These are phyloP conservation scores for Kwoniella bestiolae DNA, from an alignment of 768 basidiomycete species.

Conservation along the genomic window DNA sequence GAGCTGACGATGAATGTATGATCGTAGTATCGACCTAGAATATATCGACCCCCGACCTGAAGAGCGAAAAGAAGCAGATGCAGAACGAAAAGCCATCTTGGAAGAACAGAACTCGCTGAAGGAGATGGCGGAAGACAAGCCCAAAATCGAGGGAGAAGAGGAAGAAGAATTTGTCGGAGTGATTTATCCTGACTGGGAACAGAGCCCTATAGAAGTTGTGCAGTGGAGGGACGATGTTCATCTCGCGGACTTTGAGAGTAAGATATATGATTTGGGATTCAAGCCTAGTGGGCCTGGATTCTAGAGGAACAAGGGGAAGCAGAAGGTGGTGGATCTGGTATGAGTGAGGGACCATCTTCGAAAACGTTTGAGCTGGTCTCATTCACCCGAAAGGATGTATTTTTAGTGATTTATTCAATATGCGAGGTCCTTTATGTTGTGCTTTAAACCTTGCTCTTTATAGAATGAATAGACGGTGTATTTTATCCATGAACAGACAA, in stretches of 20 bases:
- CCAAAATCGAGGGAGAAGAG: constrained; percentile 20
- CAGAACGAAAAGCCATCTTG: constrained; percentile 11
- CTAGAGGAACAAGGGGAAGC: constrained; percentile 3
- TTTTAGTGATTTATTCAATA: background rate
- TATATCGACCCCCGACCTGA: constrained; percentile 50
- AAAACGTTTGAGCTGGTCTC: background rate
- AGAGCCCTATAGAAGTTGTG: constrained; percentile 48
- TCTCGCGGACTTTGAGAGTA: constrained; percentile 39
- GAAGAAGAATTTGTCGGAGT: constrained; percentile 21
- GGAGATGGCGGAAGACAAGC: constrained; percentile 5
- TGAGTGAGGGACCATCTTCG: background rate
- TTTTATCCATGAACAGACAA: background rate
- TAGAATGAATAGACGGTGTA: background rate
- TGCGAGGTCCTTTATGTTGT: background rate
- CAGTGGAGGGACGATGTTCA: constrained; percentile 43
- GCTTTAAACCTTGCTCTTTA: background rate
- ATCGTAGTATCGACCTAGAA: constrained; percentile 49
- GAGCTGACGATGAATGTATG: no score
- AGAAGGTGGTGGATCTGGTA: background rate
- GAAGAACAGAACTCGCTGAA: constrained; percentile 21
- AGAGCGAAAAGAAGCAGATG: constrained; percentile 33
- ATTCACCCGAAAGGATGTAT: background rate
- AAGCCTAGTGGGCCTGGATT: constrained; percentile 49
- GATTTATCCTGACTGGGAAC: constrained; percentile 43
- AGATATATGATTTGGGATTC: constrained; percentile 53